Evolutionary conservation across 1,284 basidiomycete species (phyloP), one percentile per base, ranked within the genome.

Genomic region (Fomes fomentarius): DNA sequence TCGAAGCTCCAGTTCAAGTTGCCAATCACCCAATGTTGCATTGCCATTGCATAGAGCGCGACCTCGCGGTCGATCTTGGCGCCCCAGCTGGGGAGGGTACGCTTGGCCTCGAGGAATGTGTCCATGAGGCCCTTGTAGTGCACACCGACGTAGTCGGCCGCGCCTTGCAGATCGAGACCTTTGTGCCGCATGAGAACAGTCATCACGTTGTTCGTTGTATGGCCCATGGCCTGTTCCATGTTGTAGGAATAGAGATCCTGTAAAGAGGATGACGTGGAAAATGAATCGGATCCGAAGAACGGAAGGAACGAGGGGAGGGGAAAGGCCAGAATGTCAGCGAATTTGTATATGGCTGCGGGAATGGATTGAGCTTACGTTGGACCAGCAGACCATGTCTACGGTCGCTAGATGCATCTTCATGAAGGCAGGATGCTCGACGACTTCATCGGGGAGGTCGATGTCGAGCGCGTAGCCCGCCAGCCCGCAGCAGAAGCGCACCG

Each of bases 241-340:
- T 86, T 82, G 69, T 88, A 89, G 8, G 85, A 88, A 63, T 87
- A 88, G 12, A 88, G 71, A 50, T 89, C 86, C 87, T 87, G 58
- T 15, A 37, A n/a, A 19, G 14, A 43, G 19, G 10, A n/a, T 7
- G 24, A 9, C 15, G 41, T n/a, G 39, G 15, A 38, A 12, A 9
- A 43, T 17, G 41, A 30, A 40, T 19, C 34, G 15, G 30, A 19
- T 47, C 6, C 25, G 26, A 12, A 19, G 25, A 44, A 28, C 17
- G n/a, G 37, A 19, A 42, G 22, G n/a, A 37, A 25, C 21, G 11
- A 21, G 17, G 24, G 21, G 14, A 19, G 38, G 17, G 12, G 19
- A 15, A 49, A 9, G 34, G n/a, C 25, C 28, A 17, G 11, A 17
- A 35, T 37, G 48, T 58, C 39, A 58, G 54, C 19, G 30, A 42